Conservation (phyloP, 306 rosid genomes). For the Pueraria montana region DNA sequence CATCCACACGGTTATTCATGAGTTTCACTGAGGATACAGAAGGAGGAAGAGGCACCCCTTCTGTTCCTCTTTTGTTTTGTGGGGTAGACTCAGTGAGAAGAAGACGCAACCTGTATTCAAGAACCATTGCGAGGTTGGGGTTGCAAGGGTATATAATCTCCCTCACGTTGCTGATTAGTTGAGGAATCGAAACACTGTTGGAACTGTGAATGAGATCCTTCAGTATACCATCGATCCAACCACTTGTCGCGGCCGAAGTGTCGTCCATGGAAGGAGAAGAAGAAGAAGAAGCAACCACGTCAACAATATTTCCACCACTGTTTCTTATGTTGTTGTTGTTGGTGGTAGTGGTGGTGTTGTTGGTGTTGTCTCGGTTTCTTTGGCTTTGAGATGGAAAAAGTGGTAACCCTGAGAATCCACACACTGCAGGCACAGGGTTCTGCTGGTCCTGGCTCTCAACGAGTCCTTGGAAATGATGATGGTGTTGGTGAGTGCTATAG, state of each 20-base stretch:
- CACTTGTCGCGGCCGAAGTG: conserved; percentile 73
- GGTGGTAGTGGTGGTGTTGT: not conserved
- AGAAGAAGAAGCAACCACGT: conserved; percentile 42
- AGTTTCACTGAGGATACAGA: conserved; percentile 15
- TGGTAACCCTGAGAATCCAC: conserved; percentile 95
- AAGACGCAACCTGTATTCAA: conserved; percentile 84
- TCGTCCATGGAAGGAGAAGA: conserved; percentile 69
- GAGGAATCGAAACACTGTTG: conserved; percentile 82
- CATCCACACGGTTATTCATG: conserved; percentile 22
- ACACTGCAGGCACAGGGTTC: conserved; percentile 63
- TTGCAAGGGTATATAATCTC: conserved; percentile 96
- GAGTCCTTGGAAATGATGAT: conserved; percentile 42
- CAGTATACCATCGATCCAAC: conserved; percentile 87
- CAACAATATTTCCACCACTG: conserved; percentile 37
- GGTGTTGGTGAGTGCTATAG: conserved; percentile 19
- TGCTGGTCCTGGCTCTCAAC: conserved; percentile 41
- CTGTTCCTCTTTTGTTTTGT: conserved; percentile 37
- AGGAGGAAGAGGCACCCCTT: conserved; percentile 25
- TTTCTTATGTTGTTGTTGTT: not conserved
- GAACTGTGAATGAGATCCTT: conserved; percentile 91
- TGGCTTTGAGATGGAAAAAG: conserved; percentile 80
- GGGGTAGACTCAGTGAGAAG: conserved; percentile 53
- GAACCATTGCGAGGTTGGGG: conserved; percentile 89
- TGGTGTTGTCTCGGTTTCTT: conserved; percentile 42
- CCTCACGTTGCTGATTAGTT: conserved; percentile 87